Conservation (phyloP, 2,329 filamentous ascomycete species). For the Beauveria sp. region DNA sequence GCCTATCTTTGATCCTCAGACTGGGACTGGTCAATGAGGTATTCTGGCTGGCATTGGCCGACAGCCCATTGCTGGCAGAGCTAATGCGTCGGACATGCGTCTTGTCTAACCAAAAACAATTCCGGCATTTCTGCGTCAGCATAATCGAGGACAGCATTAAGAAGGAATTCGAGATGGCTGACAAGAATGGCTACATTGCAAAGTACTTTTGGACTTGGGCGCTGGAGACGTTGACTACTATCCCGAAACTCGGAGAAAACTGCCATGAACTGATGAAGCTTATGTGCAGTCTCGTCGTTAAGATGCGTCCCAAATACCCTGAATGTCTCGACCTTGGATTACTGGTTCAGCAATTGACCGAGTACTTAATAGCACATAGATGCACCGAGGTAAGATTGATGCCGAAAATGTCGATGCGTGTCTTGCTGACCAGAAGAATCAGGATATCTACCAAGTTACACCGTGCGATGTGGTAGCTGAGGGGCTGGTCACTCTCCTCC, state of each 20-base stretch:
- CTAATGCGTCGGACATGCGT: conserved; percentile 21
- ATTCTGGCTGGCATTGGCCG: conserved; percentile 23
- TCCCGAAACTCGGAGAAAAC: conserved; percentile 22
- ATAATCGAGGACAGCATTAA: conserved; percentile 25
- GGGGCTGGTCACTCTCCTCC: conserved; percentile 24
- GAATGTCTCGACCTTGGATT: conserved; percentile 23
- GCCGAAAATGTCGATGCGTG: not conserved
- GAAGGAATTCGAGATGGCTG: not conserved
- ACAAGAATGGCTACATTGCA: conserved; percentile 13
- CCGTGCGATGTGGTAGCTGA: conserved; percentile 22
- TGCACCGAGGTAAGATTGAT: conserved; percentile 30
- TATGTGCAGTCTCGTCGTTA: conserved; percentile 32
- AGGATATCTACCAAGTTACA: conserved; percentile 22
- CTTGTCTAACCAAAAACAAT: conserved; percentile 18
- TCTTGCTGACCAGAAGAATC: not conserved
- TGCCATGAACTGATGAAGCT: conserved; percentile 41
- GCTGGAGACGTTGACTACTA: conserved; percentile 26
- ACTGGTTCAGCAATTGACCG: conserved; percentile 23
- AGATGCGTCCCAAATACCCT: conserved; percentile 20
- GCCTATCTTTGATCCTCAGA: conserved; percentile 22
- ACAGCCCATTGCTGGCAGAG: conserved; percentile 16
- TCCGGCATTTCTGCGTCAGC: conserved; percentile 25
- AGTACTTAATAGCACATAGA: conserved; percentile 22
- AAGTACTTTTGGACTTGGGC: conserved; percentile 26
- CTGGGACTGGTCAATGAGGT: conserved; percentile 20